Evolutionary conservation across 805 yeast species (phyloP).

Genomic region (Phaffomyces thermotolerans): DNA sequence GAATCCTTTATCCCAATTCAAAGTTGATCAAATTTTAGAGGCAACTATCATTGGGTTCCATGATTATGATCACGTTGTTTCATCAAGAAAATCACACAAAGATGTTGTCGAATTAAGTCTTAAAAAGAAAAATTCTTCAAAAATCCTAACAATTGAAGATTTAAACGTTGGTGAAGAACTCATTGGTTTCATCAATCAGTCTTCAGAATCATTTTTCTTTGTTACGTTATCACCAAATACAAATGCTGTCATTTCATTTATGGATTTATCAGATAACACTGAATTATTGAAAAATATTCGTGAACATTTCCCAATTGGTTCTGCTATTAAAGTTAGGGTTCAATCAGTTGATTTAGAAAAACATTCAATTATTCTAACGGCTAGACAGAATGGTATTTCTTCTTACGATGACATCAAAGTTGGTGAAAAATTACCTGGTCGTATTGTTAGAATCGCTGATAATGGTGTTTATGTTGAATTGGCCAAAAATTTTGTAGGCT

Average conservation of each 20-base stretch:
- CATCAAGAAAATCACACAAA: constrained; percentile 49
- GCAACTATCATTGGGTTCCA: constrained; percentile 73
- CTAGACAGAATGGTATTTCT: constrained; percentile 37
- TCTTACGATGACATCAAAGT: constrained; percentile 43
- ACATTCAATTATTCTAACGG: constrained; percentile 41
- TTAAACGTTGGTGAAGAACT: constrained; percentile 43
- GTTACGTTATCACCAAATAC: constrained; percentile 62
- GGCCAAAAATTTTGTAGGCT: constrained; percentile 54
- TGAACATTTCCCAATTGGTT: constrained; percentile 61
- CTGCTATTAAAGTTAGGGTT: constrained; percentile 56
- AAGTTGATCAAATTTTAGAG: constrained; percentile 47
- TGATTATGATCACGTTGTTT: constrained; percentile 61
- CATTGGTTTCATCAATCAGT: constrained; percentile 59
- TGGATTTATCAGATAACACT: constrained; percentile 56
- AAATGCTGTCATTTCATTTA: constrained; percentile 56
- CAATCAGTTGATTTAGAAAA: constrained; percentile 46
- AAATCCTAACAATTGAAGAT: constrained; percentile 32
- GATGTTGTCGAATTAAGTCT: constrained; percentile 59
- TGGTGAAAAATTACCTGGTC: constrained; percentile 54
- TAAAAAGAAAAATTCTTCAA: constrained; percentile 30
- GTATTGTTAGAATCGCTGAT: constrained; percentile 50
- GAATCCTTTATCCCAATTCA: constrained; percentile 53
- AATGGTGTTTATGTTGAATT: constrained; percentile 61
- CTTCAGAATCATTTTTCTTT: constrained; percentile 54
- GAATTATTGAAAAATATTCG: constrained; percentile 41